Evolutionary conservation across 2,329 filamentous ascomycete genomes (phyloP).

Genomic region (Chaetomiaceae sp.): DNA sequence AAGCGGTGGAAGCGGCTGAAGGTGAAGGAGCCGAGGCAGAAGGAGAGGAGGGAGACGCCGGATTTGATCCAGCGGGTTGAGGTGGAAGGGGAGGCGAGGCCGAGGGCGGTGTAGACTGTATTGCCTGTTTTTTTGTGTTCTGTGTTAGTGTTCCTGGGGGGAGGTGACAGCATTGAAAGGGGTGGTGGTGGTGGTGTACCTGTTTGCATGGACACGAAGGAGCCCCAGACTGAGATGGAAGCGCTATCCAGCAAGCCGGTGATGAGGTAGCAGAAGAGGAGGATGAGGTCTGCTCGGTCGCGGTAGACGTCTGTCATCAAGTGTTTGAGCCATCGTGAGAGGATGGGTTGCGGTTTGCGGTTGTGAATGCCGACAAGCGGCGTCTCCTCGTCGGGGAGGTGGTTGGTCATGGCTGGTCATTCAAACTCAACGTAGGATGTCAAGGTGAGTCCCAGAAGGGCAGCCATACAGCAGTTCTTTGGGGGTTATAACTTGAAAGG

Average conservation of each 20-base stretch:
- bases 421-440: not conserved
- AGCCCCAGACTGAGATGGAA: slow-evolving; percentile 71
- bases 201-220: slow-evolving; percentile 81
- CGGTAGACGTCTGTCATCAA: slow-evolving; percentile 50
- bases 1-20: slow-evolving; percentile 65
- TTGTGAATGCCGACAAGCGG: slow-evolving; percentile 33
- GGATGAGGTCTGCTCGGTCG: slow-evolving; percentile 61
- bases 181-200: slow-evolving; percentile 38
- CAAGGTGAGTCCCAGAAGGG: not conserved
- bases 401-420: not conserved
- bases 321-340: slow-evolving; percentile 30
- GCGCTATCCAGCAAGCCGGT: slow-evolving; percentile 75
- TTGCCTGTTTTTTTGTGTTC: slow-evolving; percentile 48
- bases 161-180: slow-evolving; percentile 21
- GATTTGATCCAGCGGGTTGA: slow-evolving; percentile 67
- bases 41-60: slow-evolving; percentile 62
- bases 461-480: no score
- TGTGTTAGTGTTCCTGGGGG: not conserved
- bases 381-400: slow-evolving; percentile 30
- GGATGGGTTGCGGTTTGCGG: slow-evolving; percentile 22
- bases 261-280: slow-evolving; percentile 70
- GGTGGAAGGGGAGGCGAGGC: slow-evolving; percentile 54
- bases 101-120: slow-evolving; percentile 73
- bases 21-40: slow-evolving; percentile 67
- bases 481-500: no score